Conservation (phyloP, 2,329 filamentous ascomycete genomes). For the Colletotrichum tabaci region DNA sequence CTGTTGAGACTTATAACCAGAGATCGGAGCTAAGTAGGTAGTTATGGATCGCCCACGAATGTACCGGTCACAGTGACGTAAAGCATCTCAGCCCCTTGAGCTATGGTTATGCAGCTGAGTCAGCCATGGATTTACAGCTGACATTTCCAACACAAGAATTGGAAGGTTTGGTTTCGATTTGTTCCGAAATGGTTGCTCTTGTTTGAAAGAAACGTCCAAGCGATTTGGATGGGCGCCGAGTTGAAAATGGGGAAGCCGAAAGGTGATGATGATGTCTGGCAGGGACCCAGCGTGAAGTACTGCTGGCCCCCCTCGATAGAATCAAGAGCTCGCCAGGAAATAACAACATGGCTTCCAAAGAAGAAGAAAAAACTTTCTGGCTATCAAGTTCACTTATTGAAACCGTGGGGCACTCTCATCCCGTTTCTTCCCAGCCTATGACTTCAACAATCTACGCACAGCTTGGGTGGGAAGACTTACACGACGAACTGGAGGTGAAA, state of each 20-base stretch:
- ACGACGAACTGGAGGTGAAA: too few relatives aligned
- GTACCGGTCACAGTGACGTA: conserved; percentile 24
- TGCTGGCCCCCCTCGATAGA: neutral
- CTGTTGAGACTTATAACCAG: neutral
- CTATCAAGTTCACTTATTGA: too few relatives aligned
- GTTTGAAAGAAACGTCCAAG: too few relatives aligned
- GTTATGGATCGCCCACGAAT: conserved; percentile 8
- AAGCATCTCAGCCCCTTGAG: neutral
- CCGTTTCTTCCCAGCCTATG: too few relatives aligned
- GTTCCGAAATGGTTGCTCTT: neutral
- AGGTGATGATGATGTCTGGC: neutral
- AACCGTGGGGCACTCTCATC: too few relatives aligned
- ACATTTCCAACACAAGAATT: neutral
- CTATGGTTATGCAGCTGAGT: neutral
- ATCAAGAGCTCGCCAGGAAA: too few relatives aligned
- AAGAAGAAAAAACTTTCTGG: too few relatives aligned
- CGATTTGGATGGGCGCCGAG: neutral
- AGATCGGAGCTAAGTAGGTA: conserved; percentile 4
- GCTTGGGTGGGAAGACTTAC: too few relatives aligned
- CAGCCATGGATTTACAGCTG: neutral
- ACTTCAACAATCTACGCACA: too few relatives aligned
- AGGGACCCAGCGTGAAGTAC: neutral
- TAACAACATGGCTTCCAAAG: too few relatives aligned
- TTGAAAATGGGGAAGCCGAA: neutral
- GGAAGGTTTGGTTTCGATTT: too few relatives aligned